Percentiles rank a stretch among this genome's conserved stretches.
These are phyloP conservation scores for Sesbania bispinosa DNA, from an alignment of 306 rosid genomes.

Conservation along the genomic window DNA sequence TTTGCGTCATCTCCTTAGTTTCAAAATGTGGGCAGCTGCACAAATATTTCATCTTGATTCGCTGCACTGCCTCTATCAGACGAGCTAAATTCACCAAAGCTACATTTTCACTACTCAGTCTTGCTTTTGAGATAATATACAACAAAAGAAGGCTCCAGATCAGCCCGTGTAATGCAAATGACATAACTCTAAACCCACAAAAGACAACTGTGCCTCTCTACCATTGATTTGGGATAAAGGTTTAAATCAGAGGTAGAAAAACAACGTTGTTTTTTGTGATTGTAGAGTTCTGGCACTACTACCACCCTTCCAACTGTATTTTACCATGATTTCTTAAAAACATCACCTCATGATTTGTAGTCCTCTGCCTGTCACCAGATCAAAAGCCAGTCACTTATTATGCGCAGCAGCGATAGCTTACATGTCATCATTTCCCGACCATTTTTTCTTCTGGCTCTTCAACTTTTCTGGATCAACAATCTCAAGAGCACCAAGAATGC, in stretches of 20 bases:
- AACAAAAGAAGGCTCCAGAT: slow-evolving; percentile 24
- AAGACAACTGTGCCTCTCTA: slow-evolving; percentile 31
- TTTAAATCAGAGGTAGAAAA: slow-evolving; percentile 36
- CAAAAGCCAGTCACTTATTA: slow-evolving; percentile 23
- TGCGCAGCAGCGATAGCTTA: slow-evolving; percentile 21
- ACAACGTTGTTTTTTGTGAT: slow-evolving; percentile 32
- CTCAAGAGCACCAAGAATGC: slow-evolving; percentile 65
- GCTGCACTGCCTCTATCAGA: slow-evolving; percentile 28
- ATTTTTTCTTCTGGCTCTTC: slow-evolving; percentile 40
- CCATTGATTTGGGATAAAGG: slow-evolving; percentile 14
- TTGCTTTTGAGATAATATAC: slow-evolving; percentile 21
- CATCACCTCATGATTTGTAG: slow-evolving; percentile 10
- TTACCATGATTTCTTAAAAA: slow-evolving; percentile 24
- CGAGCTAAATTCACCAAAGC: slow-evolving; percentile 11
- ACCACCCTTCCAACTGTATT: slow-evolving; percentile 18
- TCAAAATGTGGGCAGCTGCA: slow-evolving; percentile 35
- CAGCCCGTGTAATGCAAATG: slow-evolving; percentile 26
- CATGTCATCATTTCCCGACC: slow-evolving; percentile 23
- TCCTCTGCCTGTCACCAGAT: slow-evolving; percentile 8
- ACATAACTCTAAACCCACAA: slow-evolving; percentile 31
- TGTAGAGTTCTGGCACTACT: slow-evolving; percentile 27
- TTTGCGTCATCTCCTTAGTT: slow-evolving; percentile 6
- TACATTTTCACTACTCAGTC: slow-evolving; percentile 24
- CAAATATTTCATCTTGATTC: slow-evolving; percentile 16
- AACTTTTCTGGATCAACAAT: slow-evolving; percentile 58